A percentile compares a stretch with the other conserved stretches of the same genome.
Conservation (phyloP, 2,329 filamentous ascomycete species). For the Verticillium nubilum region DNA sequence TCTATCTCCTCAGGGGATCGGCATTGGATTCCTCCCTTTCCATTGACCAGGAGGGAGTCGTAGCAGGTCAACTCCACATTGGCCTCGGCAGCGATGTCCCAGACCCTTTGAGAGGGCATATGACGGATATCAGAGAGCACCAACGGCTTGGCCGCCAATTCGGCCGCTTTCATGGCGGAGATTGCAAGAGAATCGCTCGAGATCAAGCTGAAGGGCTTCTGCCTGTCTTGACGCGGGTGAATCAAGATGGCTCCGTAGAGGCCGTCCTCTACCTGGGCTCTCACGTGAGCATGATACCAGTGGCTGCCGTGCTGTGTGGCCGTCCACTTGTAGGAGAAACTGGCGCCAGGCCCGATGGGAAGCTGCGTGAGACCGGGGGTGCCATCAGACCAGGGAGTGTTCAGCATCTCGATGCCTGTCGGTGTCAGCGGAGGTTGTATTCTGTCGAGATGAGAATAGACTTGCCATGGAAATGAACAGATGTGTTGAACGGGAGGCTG, state of each 20-base stretch:
- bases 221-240: constrained; percentile 22
- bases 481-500: constrained; percentile 38
- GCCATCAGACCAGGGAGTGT: constrained; percentile 56
- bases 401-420: constrained; percentile 21
- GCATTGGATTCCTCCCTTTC: constrained; percentile 52
- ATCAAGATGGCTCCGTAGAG: constrained; percentile 52
- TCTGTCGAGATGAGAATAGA: not conserved
- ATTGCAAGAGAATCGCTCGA: constrained; percentile 25
- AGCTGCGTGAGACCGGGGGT: constrained; percentile 51
- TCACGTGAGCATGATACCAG: constrained; percentile 56
- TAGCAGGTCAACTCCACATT: constrained; percentile 49
- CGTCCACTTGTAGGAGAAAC: constrained; percentile 49
- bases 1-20: constrained; percentile 37
- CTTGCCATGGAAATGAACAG: constrained; percentile 44
- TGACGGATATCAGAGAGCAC: constrained; percentile 53
- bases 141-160: constrained; percentile 37
- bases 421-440: not conserved
- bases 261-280: constrained; percentile 54
- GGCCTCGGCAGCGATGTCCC: constrained; percentile 35
- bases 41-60: constrained; percentile 57
- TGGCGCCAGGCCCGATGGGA: constrained; percentile 40
- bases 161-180: constrained; percentile 39
- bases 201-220: constrained; percentile 46
- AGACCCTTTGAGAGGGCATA: constrained; percentile 42
- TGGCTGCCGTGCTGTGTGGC: constrained; percentile 52